Evolutionary conservation across 164 flowering plant genomes (phyloP).

Genomic region (Dillenia turbinata): DNA sequence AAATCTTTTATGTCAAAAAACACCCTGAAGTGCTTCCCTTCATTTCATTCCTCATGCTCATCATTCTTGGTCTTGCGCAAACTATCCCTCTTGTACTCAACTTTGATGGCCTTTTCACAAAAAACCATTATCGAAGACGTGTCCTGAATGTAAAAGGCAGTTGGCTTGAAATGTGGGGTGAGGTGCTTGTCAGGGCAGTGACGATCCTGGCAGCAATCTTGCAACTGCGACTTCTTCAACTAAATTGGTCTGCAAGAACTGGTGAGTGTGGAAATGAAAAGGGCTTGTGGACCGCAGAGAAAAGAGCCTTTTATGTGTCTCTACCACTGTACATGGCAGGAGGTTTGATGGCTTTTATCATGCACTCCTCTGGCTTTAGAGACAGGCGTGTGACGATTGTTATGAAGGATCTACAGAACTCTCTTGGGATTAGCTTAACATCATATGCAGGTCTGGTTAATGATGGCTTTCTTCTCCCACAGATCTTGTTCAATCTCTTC

Average conservation of each 20-base stretch:
- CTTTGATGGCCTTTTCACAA: constrained; percentile 49
- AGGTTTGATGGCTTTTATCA: constrained; percentile 29
- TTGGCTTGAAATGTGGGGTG: constrained; percentile 45
- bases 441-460: constrained; percentile 57
- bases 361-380: constrained; percentile 16
- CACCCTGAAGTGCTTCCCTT: constrained; percentile 42
- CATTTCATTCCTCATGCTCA: constrained; percentile 56
- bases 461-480: constrained; percentile 69
- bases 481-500: constrained; percentile 52
- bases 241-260: constrained; percentile 40
- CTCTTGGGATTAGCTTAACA: constrained; percentile 34
- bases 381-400: neutral
- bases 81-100: constrained; percentile 58
- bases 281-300: constrained; percentile 38
- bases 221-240: constrained; percentile 53
- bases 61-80: constrained; percentile 50
- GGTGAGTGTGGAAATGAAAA: constrained; percentile 21
- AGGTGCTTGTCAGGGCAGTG: constrained; percentile 40
- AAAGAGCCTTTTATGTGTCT: constrained; percentile 25
- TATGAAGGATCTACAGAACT: constrained; percentile 5
- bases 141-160: constrained; percentile 27
- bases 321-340: constrained; percentile 38
- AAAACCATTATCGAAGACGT: constrained; percentile 13
- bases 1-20: constrained; percentile 46
- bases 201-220: constrained; percentile 54